Base-by-base conservation (phyloP, 2,329 filamentous ascomycete genomes). In the Cyphellophora europaea region DNA sequence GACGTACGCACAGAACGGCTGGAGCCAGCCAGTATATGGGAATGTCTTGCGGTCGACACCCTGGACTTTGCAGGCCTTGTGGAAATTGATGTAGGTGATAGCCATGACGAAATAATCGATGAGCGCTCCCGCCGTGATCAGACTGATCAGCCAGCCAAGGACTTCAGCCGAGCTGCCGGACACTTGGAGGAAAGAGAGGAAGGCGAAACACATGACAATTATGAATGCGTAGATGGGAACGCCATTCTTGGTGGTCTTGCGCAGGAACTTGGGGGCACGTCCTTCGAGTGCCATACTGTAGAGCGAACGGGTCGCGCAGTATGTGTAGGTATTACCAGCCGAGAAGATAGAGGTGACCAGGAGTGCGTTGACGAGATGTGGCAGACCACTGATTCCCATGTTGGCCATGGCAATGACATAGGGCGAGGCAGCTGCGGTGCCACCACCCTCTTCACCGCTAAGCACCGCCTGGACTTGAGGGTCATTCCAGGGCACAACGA, bases 401-500 rank as follows among this genome's bases (percentile, higher is more conserved):
- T 72, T 74, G 27, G 59, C 53, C 71, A 77, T 76, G 33, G 72
- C 72, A 49, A 78, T 76, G 36, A 77, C 73, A 47, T 77, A 77
- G 2, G 74, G 74, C 19, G 74, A 78, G 1, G 71, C 71, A 6
- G 71, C 73, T 4, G 63, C 69, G 12, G 52, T 51, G 27, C 48
- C 51, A 27, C 49, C 55, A 49, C 78, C 76, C 0, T 72, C 74
- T 23, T 62, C 65, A 14, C 39, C 41, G 15, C 19, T 27, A 6
- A 44, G 15, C 10, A 40, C 30, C 11, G 3, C 32, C 2, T 61
- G 65, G 32, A 86, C 65, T 5, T 66, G 63, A 0, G 60, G 51
- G 47, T 86, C 73, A 36, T 80, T 68, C 51, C 78, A 79, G 3
- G 84, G 67, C 30, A 85, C 71, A 16, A 84, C 55, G 34, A 85